These are phyloP conservation scores for Coemansia sp. DNA, from an alignment of 192 early-diverging fungal genomes.

Conservation along the genomic window DNA sequence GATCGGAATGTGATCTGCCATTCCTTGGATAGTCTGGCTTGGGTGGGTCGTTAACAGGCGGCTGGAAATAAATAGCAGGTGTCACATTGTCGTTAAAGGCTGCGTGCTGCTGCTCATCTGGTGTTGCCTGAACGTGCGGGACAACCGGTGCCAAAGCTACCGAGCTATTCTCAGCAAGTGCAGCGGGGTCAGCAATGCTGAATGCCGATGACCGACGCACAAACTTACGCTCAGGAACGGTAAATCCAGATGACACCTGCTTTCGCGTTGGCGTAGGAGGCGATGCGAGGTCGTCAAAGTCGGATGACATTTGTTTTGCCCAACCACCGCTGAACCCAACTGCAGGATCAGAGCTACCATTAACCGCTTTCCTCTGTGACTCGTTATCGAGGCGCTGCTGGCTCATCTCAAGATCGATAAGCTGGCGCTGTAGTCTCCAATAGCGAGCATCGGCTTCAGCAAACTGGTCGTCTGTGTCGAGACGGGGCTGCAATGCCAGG, in stretches of 20 bases:
- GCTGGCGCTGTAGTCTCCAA: slow-evolving; percentile 54
- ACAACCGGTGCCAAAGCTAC: neutral
- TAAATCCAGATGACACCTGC: slow-evolving; percentile 3
- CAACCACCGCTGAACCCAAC: slow-evolving; percentile 7
- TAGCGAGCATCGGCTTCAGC: slow-evolving; percentile 50
- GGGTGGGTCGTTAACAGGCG: neutral
- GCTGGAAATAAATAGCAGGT: neutral
- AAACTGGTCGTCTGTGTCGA: slow-evolving; percentile 38
- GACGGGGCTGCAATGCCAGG: slow-evolving; percentile 8
- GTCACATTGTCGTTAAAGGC: neutral
- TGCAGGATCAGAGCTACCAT: neutral
- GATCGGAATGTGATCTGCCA: slow-evolving; percentile 34
- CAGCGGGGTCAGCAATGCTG: slow-evolving; percentile 36
- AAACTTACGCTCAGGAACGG: slow-evolving; percentile 4
- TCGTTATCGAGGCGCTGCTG: slow-evolving; percentile 21
- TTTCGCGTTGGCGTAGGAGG: slow-evolving; percentile 42
- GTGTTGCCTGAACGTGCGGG: neutral
- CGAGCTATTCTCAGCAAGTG: neutral
- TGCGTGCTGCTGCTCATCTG: neutral
- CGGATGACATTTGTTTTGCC: slow-evolving; percentile 8
- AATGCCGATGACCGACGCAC: slow-evolving; percentile 46
- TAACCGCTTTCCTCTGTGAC: neutral
- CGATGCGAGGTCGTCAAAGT: slow-evolving; percentile 30
- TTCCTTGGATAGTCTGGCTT: slow-evolving; percentile 6
- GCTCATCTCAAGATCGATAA: slow-evolving; percentile 52